Evolutionary conservation across 2,329 filamentous ascomycete genomes (phyloP), one percentile per base, ranked within the genome.

Genomic region (Diaporthe velutina): DNA sequence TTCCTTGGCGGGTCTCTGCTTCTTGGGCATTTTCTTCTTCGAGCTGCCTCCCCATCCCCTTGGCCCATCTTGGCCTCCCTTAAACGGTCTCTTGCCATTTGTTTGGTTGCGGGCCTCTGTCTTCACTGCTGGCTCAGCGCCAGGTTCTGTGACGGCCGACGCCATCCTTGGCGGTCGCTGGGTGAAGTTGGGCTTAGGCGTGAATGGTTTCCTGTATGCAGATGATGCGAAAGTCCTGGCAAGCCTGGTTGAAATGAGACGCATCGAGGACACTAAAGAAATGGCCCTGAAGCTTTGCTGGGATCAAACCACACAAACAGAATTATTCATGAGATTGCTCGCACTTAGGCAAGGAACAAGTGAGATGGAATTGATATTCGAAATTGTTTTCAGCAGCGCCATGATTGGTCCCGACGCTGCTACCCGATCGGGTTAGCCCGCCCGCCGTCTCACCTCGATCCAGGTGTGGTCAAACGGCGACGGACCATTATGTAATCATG

Each of bases 21-120:
- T 87, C 79, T 90, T 88, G 73, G 88, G 87, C 86, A 90, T 91
- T 52, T 86, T 86, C 82, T 90, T 90, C 79, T 89, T 89, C 70
- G 84, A 81, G 77, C 85, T 55, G 17, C 10, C 45, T 3, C 45
- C 45, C 70, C 35, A 42, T 19, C 70, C 75, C 22, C 33, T 52
- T 22, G 35, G 55, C 0, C 71, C 71, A 22, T 72, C 71, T 2
- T 72, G 42, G 3, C 60, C 68, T 1, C 70, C 70, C 22, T 64
- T 64, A 55, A 75, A 74, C 5, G 74, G 58, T 17, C 75, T 55
- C 28, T 76, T 76, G n/a, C 64, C 64, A 15, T 54, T 68, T 8
- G n/a, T 40, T 38, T 68, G 48, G 48, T 30, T 28, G 15, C 33
- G 64, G 12, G 35, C n/a, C 19, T 70, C 71, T 45, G 54, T 33